Evolutionary conservation across 352 stramenopile genomes (phyloP).

Genomic region (Phytophthora fragariaefolia): DNA sequence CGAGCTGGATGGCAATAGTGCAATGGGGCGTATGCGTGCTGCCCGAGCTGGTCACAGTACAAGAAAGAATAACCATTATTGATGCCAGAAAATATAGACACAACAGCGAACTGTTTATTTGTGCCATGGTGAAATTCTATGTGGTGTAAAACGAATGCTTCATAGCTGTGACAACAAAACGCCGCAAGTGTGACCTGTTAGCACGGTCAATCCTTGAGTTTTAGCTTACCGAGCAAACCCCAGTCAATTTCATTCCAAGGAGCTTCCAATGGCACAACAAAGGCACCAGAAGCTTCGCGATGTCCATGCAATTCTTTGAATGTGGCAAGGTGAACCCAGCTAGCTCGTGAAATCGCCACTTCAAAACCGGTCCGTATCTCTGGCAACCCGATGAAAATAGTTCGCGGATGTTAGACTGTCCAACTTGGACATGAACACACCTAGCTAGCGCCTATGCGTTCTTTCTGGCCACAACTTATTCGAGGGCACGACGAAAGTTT

Average conservation of each 20-base stretch:
- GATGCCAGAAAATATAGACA: constrained; percentile 27
- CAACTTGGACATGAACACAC: background rate
- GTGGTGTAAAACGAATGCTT: no score
- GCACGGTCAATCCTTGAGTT: no score
- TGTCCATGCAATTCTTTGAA: constrained; percentile 23
- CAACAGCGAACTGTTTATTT: constrained; percentile 11
- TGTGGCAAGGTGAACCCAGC: constrained; percentile 17
- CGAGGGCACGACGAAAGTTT: constrained; percentile 13
- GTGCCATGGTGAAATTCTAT: no score
- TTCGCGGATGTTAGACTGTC: background rate
- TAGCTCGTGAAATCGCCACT: constrained; percentile 5
- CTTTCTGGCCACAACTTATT: constrained; percentile 5
- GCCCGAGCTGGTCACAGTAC: constrained; percentile 28
- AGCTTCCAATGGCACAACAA: constrained; percentile 18
- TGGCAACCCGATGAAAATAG: constrained; percentile 13
- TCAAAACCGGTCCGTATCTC: constrained; percentile 14
- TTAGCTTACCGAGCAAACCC: constrained; percentile 20
- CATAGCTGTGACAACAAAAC: no score
- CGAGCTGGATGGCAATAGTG: constrained; percentile 41
- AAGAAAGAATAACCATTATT: constrained; percentile 38
- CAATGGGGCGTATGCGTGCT: constrained; percentile 37
- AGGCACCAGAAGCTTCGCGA: constrained; percentile 11
- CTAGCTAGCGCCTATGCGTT: constrained; percentile 8
- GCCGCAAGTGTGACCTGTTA: no score
- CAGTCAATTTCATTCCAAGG: constrained; percentile 20